Evolutionary conservation across 441 rosid species (phyloP).

Genomic region (Eruca vesicaria): DNA sequence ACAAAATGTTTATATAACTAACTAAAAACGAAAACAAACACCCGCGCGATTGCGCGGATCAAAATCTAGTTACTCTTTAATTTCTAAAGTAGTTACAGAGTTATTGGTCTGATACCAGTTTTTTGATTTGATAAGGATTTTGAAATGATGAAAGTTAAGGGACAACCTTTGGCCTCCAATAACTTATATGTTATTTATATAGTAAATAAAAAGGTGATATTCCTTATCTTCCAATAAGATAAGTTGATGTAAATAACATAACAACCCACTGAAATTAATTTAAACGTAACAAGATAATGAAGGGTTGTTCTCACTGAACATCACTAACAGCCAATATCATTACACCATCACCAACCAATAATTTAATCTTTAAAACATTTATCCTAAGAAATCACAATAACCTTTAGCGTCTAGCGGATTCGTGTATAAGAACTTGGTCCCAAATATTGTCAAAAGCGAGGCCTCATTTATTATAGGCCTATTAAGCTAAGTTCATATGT

Average conservation of each 20-base stretch:
- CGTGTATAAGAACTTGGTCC: not conserved
- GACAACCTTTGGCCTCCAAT: constrained; percentile 13
- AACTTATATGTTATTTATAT: constrained; percentile 2
- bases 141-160: not conserved
- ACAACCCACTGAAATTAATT: constrained; percentile 22
- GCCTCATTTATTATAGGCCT: not conserved
- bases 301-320: constrained; percentile 18
- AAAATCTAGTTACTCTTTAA: not conserved
- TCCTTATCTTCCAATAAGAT: not conserved
- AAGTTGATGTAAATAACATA: constrained; percentile 10
- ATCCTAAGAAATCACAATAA: not conserved
- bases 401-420: not conserved
- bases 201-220: constrained; percentile 8
- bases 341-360: not conserved
- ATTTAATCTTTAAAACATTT: not conserved
- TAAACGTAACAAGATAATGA: constrained; percentile 1
- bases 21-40: no score
- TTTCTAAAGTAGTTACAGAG: not conserved
- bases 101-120: not conserved
- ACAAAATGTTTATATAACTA: no score
- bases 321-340: constrained; percentile 22
- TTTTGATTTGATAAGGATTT: not conserved
- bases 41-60: no score
- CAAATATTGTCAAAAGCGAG: not conserved
- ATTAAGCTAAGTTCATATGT: not conserved